Evolutionary conservation across 2,329 filamentous ascomycete species (phyloP).

Genomic region (Xylariomycetidae sp.): DNA sequence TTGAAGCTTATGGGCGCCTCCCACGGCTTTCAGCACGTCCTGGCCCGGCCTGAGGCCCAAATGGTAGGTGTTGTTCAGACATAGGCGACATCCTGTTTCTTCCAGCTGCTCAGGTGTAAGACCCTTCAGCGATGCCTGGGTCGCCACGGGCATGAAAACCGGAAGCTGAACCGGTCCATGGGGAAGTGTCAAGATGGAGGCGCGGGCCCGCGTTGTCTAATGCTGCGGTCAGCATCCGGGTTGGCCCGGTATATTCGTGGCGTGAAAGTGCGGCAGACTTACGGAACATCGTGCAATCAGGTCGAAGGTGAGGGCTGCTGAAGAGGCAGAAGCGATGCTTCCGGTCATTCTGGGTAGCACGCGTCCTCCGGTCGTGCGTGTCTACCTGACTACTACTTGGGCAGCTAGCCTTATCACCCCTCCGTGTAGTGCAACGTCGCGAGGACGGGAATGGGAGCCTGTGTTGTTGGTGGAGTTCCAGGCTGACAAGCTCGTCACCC

Average conservation of each 20-base stretch:
- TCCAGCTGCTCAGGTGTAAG: conserved; percentile 89
- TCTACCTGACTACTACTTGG: too few species aligned
- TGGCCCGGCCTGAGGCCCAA: conserved; percentile 92
- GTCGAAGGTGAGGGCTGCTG: conserved; percentile 70
- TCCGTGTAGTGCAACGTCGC: too few species aligned
- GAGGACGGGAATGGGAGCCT: too few species aligned
- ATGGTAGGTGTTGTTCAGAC: conserved; percentile 97
- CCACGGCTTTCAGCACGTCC: conserved; percentile 76
- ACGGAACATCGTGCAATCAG: conserved; percentile 75
- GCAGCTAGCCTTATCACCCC: too few species aligned
- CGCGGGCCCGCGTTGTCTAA: conserved; percentile 89
- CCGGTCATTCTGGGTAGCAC: too few species aligned
- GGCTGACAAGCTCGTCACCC: too few species aligned
- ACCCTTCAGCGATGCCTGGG: conserved; percentile 91
- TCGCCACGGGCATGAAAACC: conserved; percentile 98
- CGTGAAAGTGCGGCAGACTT: conserved; percentile 29
- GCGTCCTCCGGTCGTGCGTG: too few species aligned
- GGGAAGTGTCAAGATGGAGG: conserved; percentile 78
- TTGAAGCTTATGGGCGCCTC: conserved; percentile 90
- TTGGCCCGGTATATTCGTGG: neutral
- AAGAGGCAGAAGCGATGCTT: conserved; percentile 41
- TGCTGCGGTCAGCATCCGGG: conserved; percentile 2
- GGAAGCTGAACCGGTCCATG: conserved; percentile 88
- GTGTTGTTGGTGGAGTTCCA: too few species aligned
- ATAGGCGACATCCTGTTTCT: conserved; percentile 80